Conservation (phyloP, 257 asterid species). For the Solanum tarapatanum region DNA sequence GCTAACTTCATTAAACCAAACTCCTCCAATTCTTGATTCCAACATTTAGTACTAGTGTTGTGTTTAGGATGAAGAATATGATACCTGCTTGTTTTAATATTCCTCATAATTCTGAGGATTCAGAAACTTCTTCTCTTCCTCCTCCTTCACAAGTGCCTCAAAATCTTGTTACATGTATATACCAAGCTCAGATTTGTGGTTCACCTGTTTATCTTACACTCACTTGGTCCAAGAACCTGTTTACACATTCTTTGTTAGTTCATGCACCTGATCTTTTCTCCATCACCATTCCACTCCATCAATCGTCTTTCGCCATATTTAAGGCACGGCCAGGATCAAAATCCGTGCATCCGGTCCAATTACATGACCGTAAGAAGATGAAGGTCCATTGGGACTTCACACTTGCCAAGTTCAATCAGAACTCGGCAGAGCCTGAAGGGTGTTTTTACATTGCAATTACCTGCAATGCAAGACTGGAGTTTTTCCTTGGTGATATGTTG, state of each 20-base stretch:
- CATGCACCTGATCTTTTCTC: slow-evolving; percentile 16
- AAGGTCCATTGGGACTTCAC: slow-evolving; percentile 29
- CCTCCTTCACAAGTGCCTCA: slow-evolving; percentile 14
- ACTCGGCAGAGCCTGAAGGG: slow-evolving; percentile 26
- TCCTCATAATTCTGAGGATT: not conserved
- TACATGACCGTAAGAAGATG: not conserved
- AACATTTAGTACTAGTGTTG: not conserved
- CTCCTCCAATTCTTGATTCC: not conserved
- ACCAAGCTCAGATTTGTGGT: slow-evolving; percentile 18
- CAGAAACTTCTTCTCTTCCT: not conserved
- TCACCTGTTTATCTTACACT: slow-evolving; percentile 16
- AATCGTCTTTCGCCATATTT: slow-evolving; percentile 17
- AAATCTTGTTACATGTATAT: slow-evolving; percentile 23
- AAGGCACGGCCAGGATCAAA: slow-evolving; percentile 20
- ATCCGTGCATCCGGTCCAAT: slow-evolving; percentile 4
- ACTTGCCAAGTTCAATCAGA: slow-evolving; percentile 10
- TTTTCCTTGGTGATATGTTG: slow-evolving; percentile 18
- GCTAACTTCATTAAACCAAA: not conserved
- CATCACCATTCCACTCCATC: slow-evolving; percentile 13
- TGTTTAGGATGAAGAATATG: slow-evolving; percentile 3
- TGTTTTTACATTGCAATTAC: slow-evolving; percentile 17
- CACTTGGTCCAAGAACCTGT: slow-evolving; percentile 27
- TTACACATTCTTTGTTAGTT: slow-evolving; percentile 18
- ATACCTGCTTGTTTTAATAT: slow-evolving; percentile 21
- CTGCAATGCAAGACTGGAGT: slow-evolving; percentile 13